Percentiles rank a stretch among this genome's conserved stretches.
Evolutionary conservation across 2,329 filamentous ascomycete species (phyloP).

Genomic region (Monosporascus sp.): DNA sequence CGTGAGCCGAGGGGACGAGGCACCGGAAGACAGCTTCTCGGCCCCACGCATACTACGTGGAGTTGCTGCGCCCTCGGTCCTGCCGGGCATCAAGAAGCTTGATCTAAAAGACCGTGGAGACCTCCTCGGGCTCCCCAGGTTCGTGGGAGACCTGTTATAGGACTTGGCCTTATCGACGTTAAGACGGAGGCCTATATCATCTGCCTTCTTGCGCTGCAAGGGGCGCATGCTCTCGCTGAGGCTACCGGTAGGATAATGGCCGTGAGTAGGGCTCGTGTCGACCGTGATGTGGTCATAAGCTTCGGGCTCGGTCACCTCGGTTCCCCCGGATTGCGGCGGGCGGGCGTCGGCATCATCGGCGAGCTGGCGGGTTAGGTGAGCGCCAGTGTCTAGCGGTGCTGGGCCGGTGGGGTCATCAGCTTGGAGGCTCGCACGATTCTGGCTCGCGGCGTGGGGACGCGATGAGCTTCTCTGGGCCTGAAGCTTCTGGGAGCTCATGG

Average conservation of each 20-base stretch:
- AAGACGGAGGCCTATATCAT: slow-evolving; percentile 44
- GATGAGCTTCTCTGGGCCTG: slow-evolving; percentile 75
- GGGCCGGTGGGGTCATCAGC: slow-evolving; percentile 31
- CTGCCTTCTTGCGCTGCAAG: slow-evolving; percentile 49
- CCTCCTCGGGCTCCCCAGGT: slow-evolving; percentile 56
- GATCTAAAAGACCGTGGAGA: slow-evolving; percentile 74
- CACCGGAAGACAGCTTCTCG: slow-evolving; percentile 77
- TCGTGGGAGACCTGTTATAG: slow-evolving; percentile 45
- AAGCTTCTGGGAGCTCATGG: slow-evolving; percentile 92
- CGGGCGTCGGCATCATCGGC: slow-evolving; percentile 46
- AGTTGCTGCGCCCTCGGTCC: slow-evolving; percentile 44
- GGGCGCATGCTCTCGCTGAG: slow-evolving; percentile 75
- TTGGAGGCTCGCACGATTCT: slow-evolving; percentile 29
- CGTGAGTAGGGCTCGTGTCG: slow-evolving; percentile 67
- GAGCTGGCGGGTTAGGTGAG: slow-evolving; percentile 26
- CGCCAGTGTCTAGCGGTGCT: slow-evolving; percentile 10
- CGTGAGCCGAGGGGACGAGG: slow-evolving; percentile 64
- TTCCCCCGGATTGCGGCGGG: slow-evolving; percentile 69
- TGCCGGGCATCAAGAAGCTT: slow-evolving; percentile 62
- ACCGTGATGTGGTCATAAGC: slow-evolving; percentile 65
- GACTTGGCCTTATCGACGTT: slow-evolving; percentile 54
- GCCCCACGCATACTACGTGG: slow-evolving; percentile 59
- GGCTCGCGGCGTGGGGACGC: slow-evolving; percentile 38
- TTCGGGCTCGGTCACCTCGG: slow-evolving; percentile 73
- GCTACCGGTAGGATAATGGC: slow-evolving; percentile 54